Evolutionary conservation across 495 filamentous ascomycete genomes (phyloP), one percentile per base, ranked within the genome.

Genomic region (Aspergillus ostianus): DNA sequence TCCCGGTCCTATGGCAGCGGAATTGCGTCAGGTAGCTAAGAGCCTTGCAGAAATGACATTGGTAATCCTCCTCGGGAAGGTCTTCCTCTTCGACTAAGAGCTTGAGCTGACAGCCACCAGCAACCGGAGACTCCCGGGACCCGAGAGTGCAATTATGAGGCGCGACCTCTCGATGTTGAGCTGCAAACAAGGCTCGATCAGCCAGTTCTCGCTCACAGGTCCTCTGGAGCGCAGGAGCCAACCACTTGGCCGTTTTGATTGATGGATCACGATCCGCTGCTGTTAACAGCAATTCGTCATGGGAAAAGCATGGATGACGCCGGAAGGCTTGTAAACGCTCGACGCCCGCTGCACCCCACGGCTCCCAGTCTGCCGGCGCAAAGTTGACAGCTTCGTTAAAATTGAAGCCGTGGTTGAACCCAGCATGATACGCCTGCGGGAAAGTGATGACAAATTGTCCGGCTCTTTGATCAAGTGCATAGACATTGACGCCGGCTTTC

Each of bases 341-440:
- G 5, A 97, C 92, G 19, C 93, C 93, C 46, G 84, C 80, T 60
- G 93, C 89, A 6, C 94, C 94, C 76, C 85, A 94, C 0, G 91
- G 93, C 68, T 98, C 94, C 94, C 94, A 99, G 69, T 98, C 94
- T n/a, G 77, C 78, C 12, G 94, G 94, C 3, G 94, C 95, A 73
- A 99, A 98, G 70, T 99, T 99, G 58, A 99, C 94, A 2, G 94
- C 94, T 70, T 99, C 94, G 60, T 99, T 99, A 77, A 98, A 97
- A 69, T 99, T 99, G 81, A 99, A 98, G 8, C 89, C 94, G 70
- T 89, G 95, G 67, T 96, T 99, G 76, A 96, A 96, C 0, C 91
- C 91, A 9, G 91, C 91, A 72, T 95, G 91, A 63, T 96, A 96
- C 6, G 91, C 91, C 66, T 95, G 89, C 4, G 91, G 91, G 67